These are phyloP conservation scores for Neofusicoccum umdonicola DNA, from an alignment of 2,329 filamentous ascomycete genomes.

Conservation along the genomic window DNA sequence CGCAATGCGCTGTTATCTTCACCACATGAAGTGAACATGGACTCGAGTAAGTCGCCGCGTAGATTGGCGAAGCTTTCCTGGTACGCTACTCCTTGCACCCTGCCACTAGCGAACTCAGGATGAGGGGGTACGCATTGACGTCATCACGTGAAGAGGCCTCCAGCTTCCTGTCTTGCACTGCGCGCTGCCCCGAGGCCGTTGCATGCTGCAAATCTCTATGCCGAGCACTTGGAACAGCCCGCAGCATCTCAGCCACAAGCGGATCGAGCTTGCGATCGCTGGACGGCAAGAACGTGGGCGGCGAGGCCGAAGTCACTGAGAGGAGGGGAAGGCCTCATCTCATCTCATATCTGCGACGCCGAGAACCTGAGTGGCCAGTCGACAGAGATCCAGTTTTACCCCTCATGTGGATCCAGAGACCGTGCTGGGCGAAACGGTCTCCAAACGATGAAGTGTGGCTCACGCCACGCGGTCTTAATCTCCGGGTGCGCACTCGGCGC, in stretches of 20 bases:
- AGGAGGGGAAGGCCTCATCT: background rate
- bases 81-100: background rate
- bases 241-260: background rate
- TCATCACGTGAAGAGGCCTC: background rate
- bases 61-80: background rate
- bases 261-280: background rate
- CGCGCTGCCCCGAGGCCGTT: background rate
- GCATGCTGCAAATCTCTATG: background rate
- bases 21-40: too few species aligned
- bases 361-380: background rate
- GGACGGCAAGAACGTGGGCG: background rate
- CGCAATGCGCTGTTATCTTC: too few species aligned
- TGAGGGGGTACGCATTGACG: background rate
- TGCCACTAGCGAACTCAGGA: background rate
- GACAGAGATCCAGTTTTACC: conserved; percentile 5
- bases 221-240: too few species aligned
- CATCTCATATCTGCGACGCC: background rate
- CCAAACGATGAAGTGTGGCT: conserved; percentile 13
- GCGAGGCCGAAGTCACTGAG: background rate
- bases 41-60: background rate
- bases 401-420: background rate
- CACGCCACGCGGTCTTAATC: conserved; percentile 3
- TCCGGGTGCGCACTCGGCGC: conserved; percentile 4
- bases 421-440: background rate
- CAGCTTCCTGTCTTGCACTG: too few species aligned